A percentile compares a stretch with the other conserved stretches of the same genome.
These are phyloP conservation scores for Malassezia yamatoensis DNA, from an alignment of 1,284 basidiomycete genomes.

Conservation along the genomic window DNA sequence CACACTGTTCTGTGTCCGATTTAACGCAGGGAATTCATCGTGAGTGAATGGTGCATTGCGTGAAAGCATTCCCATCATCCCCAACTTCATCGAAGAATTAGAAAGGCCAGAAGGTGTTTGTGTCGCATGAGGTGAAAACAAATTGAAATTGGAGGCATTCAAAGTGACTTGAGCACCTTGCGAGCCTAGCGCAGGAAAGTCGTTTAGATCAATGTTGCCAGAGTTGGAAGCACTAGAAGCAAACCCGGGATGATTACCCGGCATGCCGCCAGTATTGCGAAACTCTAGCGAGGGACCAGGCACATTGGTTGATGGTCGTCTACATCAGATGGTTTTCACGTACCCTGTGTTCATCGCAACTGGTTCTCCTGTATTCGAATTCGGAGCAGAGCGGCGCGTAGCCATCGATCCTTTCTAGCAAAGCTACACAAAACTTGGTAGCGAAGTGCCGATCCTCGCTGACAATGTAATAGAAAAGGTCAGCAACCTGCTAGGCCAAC, in stretches of 20 bases:
- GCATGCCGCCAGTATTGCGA: background rate
- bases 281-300: constrained; percentile 11
- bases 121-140: constrained; percentile 32
- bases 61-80: constrained; percentile 10
- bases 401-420: constrained; percentile 4
- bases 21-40: constrained; percentile 45
- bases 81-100: constrained; percentile 2
- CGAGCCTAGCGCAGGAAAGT: constrained; percentile 32
- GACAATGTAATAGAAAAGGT: no score
- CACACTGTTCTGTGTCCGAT: constrained; percentile 17
- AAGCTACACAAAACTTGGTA: background rate
- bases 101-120: constrained; percentile 26
- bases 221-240: constrained; percentile 8
- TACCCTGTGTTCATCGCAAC: constrained; percentile 12
- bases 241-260: constrained; percentile 9
- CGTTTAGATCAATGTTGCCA: constrained; percentile 27
- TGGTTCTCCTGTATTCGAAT: background rate
- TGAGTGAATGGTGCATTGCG: constrained; percentile 27
- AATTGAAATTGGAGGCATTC: constrained; percentile 6
- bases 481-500: background rate
- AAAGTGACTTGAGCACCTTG: constrained; percentile 14
- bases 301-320: constrained; percentile 5
- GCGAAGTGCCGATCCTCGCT: background rate
- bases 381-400: constrained; percentile 9
- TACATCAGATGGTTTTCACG: background rate